phyloP scores from a whole-genome alignment of 2,329 filamentous ascomycete genomes.

The Cytospora schulzeri region DNA sequence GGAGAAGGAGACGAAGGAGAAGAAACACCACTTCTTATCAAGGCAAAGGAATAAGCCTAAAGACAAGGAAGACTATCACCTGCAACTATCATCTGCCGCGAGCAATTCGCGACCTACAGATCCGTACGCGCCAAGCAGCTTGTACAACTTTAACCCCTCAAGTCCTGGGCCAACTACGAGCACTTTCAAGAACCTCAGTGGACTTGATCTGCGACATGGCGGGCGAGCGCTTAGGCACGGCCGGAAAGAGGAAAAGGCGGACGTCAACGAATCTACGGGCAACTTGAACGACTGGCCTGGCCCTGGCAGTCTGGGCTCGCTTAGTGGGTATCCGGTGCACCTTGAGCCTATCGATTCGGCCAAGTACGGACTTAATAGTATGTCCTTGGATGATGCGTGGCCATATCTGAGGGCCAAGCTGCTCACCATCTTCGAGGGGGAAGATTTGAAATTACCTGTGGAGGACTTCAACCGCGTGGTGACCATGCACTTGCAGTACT shows the following conservation, averaged over 20 bases:
- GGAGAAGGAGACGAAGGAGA: slow-evolving; percentile 70
- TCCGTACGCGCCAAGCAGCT: slow-evolving; percentile 71
- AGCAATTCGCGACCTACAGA: slow-evolving; percentile 78
- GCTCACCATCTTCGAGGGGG: slow-evolving; percentile 77
- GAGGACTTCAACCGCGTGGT: slow-evolving; percentile 84
- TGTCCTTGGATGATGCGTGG: slow-evolving; percentile 80
- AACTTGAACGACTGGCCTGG: slow-evolving; percentile 54
- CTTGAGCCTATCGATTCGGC: slow-evolving; percentile 56
- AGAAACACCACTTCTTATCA: slow-evolving; percentile 78
- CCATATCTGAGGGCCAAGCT: slow-evolving; percentile 76
- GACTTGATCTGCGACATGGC: slow-evolving; percentile 76
- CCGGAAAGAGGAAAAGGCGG: slow-evolving; percentile 69
- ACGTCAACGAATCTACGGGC: slow-evolving; percentile 54
- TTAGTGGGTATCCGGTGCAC: slow-evolving; percentile 49
- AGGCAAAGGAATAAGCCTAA: slow-evolving; percentile 77
- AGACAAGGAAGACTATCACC: slow-evolving; percentile 70
- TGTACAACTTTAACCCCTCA: slow-evolving; percentile 79
- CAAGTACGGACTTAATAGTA: slow-evolving; percentile 68
- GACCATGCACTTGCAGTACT: slow-evolving; percentile 76
- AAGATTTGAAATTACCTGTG: slow-evolving; percentile 76
- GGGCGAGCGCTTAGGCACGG: slow-evolving; percentile 78
- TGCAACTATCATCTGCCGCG: slow-evolving; percentile 73
- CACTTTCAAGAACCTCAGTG: slow-evolving; percentile 82
- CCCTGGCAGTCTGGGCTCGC: slow-evolving; percentile 52
- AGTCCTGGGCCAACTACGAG: slow-evolving; percentile 67